These are phyloP conservation scores for Phytophthora niederhauseri DNA, from an alignment of 352 stramenopile species.

Conservation along the genomic window DNA sequence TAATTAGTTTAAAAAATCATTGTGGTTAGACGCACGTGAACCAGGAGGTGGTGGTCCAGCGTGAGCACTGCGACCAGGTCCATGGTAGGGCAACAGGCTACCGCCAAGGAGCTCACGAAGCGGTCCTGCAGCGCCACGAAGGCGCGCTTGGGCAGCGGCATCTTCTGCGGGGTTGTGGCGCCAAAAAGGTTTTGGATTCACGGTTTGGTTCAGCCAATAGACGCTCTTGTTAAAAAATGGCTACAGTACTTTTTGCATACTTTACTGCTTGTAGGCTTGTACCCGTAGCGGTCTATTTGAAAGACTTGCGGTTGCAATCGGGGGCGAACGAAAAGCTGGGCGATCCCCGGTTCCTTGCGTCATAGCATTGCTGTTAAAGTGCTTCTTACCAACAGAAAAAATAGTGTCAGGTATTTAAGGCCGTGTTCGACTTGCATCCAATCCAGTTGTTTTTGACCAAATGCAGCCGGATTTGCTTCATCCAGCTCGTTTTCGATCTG, in stretches of 20 bases:
- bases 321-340: too few relatives aligned
- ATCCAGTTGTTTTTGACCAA: too few relatives aligned
- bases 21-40: slow-evolving; percentile 59
- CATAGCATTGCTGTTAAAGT: too few relatives aligned
- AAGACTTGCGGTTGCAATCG: too few relatives aligned
- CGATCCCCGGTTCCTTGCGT: too few relatives aligned
- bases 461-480: too few relatives aligned
- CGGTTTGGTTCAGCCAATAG: slow-evolving; percentile 1
- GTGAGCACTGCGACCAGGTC: slow-evolving; percentile 78
- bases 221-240: neutral
- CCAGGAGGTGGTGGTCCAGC: slow-evolving; percentile 66
- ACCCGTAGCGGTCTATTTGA: too few relatives aligned
- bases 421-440: too few relatives aligned
- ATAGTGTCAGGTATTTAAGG: too few relatives aligned
- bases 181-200: neutral
- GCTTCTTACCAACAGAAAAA: too few relatives aligned
- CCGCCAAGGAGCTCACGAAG: slow-evolving; percentile 50
- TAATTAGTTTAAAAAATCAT: neutral
- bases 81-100: slow-evolving; percentile 79
- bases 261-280: too few relatives aligned
- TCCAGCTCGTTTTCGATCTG: too few relatives aligned
- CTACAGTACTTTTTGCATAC: neutral
- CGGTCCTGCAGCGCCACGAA: slow-evolving; percentile 81
- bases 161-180: neutral
- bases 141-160: slow-evolving; percentile 24